phyloP scores from a whole-genome alignment of 768 basidiomycete genomes.

The Gyrodon lividus region DNA sequence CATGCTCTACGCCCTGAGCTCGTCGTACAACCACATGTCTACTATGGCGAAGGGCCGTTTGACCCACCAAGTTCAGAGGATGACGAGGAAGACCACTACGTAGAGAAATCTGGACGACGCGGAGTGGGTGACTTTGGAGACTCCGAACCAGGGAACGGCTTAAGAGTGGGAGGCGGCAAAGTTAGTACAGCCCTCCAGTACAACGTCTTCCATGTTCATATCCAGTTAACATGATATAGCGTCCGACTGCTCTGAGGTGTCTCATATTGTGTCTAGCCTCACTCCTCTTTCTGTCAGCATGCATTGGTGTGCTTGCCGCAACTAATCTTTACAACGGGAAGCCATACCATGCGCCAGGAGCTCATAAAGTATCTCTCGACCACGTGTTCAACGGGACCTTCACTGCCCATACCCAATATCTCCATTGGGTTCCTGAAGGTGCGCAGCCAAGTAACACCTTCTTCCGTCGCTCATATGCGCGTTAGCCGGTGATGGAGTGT shows the following conservation, averaged over 20 bases:
- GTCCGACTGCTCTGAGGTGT: slow-evolving; percentile 53
- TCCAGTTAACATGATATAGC: slow-evolving; percentile 30
- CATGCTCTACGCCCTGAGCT: slow-evolving; percentile 6
- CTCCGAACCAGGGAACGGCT: slow-evolving; percentile 29
- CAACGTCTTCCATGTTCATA: slow-evolving; percentile 2
- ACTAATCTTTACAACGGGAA: slow-evolving; percentile 60
- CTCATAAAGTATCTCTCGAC: slow-evolving; percentile 76
- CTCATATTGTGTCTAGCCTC: slow-evolving; percentile 61
- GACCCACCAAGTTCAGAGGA: slow-evolving; percentile 80
- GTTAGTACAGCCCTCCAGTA: slow-evolving; percentile 24
- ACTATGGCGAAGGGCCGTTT: slow-evolving; percentile 78
- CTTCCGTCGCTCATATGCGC: slow-evolving; percentile 7
- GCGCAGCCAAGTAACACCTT: slow-evolving; percentile 15
- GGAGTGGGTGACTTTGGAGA: slow-evolving; percentile 13
- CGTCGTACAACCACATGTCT: slow-evolving; percentile 36
- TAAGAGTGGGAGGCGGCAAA: slow-evolving; percentile 38
- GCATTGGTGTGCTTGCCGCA: slow-evolving; percentile 80
- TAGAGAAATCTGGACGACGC: slow-evolving; percentile 43
- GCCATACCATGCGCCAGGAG: slow-evolving; percentile 51
- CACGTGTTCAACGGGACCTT: slow-evolving; percentile 95
- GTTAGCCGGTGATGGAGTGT: slow-evolving; percentile 92
- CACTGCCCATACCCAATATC: slow-evolving; percentile 35
- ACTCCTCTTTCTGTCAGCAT: slow-evolving; percentile 58
- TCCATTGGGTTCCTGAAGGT: slow-evolving; percentile 96
- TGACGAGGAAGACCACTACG: slow-evolving; percentile 49